Evolutionary conservation across 129 eudicot genomes (phyloP).

Genomic region (Flaveria bidentis): DNA sequence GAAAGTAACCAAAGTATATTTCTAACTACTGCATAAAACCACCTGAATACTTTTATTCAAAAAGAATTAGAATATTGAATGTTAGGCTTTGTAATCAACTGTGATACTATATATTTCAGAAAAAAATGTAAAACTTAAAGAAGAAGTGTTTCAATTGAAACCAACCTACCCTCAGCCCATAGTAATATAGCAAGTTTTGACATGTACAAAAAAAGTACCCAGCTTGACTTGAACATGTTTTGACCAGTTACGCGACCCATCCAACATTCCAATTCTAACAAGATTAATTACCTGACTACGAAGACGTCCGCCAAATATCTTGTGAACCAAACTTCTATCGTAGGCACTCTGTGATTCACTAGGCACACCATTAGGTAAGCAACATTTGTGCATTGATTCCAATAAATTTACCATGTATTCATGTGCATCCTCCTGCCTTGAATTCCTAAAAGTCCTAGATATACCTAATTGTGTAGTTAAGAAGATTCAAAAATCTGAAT

Average conservation of each 20-base stretch:
- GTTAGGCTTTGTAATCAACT: neutral
- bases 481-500: conserved; percentile 36
- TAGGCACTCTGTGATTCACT: conserved; percentile 95
- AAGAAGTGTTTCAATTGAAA: neutral
- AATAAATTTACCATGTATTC: conserved; percentile 94
- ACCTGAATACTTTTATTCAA: neutral
- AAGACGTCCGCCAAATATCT: conserved; percentile 90
- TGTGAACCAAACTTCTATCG: conserved; percentile 91
- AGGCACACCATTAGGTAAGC: conserved; percentile 90
- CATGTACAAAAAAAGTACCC: neutral
- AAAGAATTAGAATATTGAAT: neutral
- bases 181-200: neutral
- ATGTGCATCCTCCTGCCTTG: conserved; percentile 98
- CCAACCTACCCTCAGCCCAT: neutral
- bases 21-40: neutral
- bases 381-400: conserved; percentile 97
- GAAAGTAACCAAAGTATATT: neutral
- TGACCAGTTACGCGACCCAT: neutral
- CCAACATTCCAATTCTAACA: neutral
- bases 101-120: neutral
- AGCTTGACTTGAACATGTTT: neutral
- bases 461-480: conserved; percentile 65
- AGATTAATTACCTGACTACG: conserved; percentile 72
- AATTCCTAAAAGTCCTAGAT: conserved; percentile 78
- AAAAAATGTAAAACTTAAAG: neutral